Base-by-base conservation (phyloP, 140 eudicot genomes). In the Bidens hawaiensis region DNA sequence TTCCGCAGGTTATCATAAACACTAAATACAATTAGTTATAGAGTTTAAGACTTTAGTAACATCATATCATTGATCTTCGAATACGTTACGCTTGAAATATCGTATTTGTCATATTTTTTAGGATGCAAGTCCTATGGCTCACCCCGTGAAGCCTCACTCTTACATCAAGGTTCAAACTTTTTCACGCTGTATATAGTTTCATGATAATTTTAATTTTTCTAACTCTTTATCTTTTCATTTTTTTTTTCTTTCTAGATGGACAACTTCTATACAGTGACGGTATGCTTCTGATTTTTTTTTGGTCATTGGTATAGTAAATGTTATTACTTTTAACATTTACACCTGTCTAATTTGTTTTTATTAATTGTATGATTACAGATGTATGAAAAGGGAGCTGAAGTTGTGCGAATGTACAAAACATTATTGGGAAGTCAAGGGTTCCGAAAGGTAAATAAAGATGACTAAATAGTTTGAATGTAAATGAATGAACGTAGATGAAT, bases 61-160 rank as follows among this genome's bases (percentile, higher is more conserved):
- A 14, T 68, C 26, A 38, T 54, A 56, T 26, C 12, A 14, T 50
- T 12, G 33, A 27, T n/a, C 3, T 28, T 52, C 45, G 27, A 43
- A 53, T 72, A 31, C 56, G 33, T 26, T 41, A 27, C 14, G 13
- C 5, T n/a, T n/a, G n/a, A 56, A n/a, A 11, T 42, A 30, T 41
- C 13, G 21, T 25, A 58, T 38, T 41, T 25, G 27, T 42, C 30
- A 23, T 52, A 5, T 81, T 49, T 83, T 69, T 60, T 73, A 93
- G 99, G 99, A 93, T 81, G 89, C 95, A 14, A 95, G 99, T 69
- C 99, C 99, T 50, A 88, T 93, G 99, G 96, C 99, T 82, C 99
- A 93, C 80, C 96, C 99, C 18, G 95, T 93, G 5, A 83, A 94
- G 36, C 99, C 99, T 54, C 99, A 93, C 63, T 93, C 99, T 4